These are phyloP conservation scores for Trichoderma arundinaceum DNA, from an alignment of 2,329 filamentous ascomycete genomes.

Conservation along the genomic window DNA sequence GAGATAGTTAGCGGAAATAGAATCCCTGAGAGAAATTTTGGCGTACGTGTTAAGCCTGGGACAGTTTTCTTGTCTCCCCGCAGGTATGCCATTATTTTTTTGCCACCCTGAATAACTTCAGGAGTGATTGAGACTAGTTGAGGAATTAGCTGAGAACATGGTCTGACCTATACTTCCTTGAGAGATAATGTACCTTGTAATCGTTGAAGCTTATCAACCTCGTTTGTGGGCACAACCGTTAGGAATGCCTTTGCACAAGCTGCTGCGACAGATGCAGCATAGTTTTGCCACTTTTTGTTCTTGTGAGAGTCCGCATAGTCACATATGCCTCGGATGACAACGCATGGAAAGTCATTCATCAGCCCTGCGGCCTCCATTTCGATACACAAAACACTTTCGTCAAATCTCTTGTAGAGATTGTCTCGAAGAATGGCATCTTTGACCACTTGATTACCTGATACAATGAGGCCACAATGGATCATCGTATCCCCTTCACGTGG, in stretches of 20 bases:
- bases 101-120: no score
- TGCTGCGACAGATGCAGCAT: constrained; percentile 45
- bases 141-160: background rate
- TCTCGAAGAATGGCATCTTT: constrained; percentile 44
- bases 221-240: background rate
- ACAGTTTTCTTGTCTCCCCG: background rate
- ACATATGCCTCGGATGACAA: constrained; percentile 49
- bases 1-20: background rate
- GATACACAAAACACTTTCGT: constrained; percentile 36
- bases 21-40: background rate
- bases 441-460: constrained; percentile 46
- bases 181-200: background rate
- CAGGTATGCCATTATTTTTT: background rate
- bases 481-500: background rate
- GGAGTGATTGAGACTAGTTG: background rate
- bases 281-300: constrained; percentile 46
- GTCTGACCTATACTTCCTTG: no score
- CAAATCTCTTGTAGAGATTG: constrained; percentile 34
- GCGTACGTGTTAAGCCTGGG: background rate
- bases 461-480: constrained; percentile 38
- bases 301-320: constrained; percentile 51
- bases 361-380: constrained; percentile 44
- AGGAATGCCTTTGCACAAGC: constrained; percentile 39
- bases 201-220: constrained; percentile 2
- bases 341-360: constrained; percentile 41